Base-by-base conservation (phyloP, 768 basidiomycete genomes). In the Exidia glandulosa region DNA sequence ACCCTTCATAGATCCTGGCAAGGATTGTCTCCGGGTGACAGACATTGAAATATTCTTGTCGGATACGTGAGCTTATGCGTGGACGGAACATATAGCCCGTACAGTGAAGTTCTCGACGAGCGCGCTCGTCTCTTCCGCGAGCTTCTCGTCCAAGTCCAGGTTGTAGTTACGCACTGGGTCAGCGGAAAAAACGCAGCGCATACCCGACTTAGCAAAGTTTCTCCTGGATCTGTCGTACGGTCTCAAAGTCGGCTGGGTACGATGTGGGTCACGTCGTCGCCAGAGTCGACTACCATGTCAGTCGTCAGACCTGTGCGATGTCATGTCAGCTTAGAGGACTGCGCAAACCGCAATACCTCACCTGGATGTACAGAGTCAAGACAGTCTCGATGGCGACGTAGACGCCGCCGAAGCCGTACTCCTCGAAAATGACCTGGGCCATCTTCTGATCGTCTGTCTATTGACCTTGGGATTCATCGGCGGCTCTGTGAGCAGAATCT, bases 351-450 rank as follows among this genome's bases (percentile, higher is more conserved):
- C 7, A 32, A 37, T 19, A 37, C 36, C 57, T 66, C 94, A 95
- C 95, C 80, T 99, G 96, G 10, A 96, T 96, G 72, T 99, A 99
- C 14, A 99, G 78, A 3, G 96, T 99, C 73, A 99, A 77, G 56
- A 99, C 96, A 2, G 96, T 96, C 76, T 99, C 95, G 62, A 99
- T 97, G n/a, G 96, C 96, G 2, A 99, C 87, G 72, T 98, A 98
- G 60, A 98, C 92, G 0, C 92, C 90, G n/a, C 85, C 85, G 67
- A 98, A 97, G 2, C 91, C 92, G 72, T 97, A 99, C 63, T 95
- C 90, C 76, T 99, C 96, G 70, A 99, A 97, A 96, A 99, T 99
- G 68, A 97, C 91, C 72, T 98, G 88, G 60, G 86, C 87, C 94
- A 99, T 97, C 71, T 81, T 78, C n/a, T n/a, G n/a, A n/a, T n/a